These are phyloP conservation scores for Neoconidiobolus thromboides DNA, from an alignment of 371 early-diverging fungal genomes.

Conservation along the genomic window DNA sequence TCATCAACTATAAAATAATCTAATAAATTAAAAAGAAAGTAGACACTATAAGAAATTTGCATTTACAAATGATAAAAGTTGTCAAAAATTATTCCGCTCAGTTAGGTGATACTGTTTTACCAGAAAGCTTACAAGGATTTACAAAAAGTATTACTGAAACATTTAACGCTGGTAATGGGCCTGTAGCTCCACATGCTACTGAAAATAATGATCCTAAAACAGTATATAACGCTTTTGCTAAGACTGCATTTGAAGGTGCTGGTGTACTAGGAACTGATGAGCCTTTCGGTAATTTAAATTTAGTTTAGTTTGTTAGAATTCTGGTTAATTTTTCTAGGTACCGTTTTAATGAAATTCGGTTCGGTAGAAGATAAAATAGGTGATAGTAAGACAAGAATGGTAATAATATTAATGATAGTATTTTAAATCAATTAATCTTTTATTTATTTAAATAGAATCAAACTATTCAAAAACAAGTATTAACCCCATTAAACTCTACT, in stretches of 20 bases:
- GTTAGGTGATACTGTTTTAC: slow-evolving; percentile 42
- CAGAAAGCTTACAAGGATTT: slow-evolving; percentile 50
- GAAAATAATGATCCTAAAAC: slow-evolving; percentile 33
- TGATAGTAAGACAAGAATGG: slow-evolving; percentile 50
- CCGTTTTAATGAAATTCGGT: slow-evolving; percentile 66
- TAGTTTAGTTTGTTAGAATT: not conserved
- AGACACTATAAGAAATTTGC: slow-evolving; percentile 39
- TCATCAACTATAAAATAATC: not conserved
- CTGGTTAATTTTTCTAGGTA: slow-evolving; percentile 17
- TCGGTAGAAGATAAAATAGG: slow-evolving; percentile 65
- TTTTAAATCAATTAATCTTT: too few species aligned
- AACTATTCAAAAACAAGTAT: slow-evolving; percentile 44
- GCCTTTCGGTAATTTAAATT: slow-evolving; percentile 28
- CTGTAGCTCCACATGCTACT: slow-evolving; percentile 6
- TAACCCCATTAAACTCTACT: slow-evolving; percentile 46
- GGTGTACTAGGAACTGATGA: slow-evolving; percentile 50
- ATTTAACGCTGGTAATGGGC: slow-evolving; percentile 27
- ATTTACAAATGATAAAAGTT: slow-evolving; percentile 47
- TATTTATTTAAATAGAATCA: slow-evolving; percentile 17
- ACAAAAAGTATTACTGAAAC: slow-evolving; percentile 40
- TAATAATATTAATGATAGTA: not conserved
- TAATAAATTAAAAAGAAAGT: slow-evolving; percentile 23
- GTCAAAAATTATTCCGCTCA: slow-evolving; percentile 48
- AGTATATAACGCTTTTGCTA: slow-evolving; percentile 50
- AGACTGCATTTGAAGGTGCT: slow-evolving; percentile 39